These are phyloP conservation scores for Candolleomyces eurysporus DNA, from an alignment of 768 basidiomycete species.

Conservation along the genomic window DNA sequence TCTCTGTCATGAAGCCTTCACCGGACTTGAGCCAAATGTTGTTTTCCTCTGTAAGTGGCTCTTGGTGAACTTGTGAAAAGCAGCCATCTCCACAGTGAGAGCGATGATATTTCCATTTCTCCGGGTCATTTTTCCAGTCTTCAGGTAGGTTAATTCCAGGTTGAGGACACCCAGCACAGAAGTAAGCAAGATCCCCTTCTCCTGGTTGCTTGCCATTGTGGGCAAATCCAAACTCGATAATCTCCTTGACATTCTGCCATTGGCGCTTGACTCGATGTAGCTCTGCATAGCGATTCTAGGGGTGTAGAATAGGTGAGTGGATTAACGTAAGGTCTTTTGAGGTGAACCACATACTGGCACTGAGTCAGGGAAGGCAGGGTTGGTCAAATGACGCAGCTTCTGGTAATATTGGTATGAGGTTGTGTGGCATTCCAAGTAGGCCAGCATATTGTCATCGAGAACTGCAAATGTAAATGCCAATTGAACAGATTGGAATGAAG, in stretches of 20 bases:
- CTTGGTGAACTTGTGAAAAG: conserved; percentile 13
- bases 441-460: conserved; percentile 13
- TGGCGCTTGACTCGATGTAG: conserved; percentile 11
- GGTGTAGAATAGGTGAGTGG: too few relatives aligned
- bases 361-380: conserved; percentile 8
- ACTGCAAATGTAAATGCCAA: conserved; percentile 14
- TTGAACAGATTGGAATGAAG: conserved; percentile 8
- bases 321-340: too few relatives aligned
- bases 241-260: conserved; percentile 14
- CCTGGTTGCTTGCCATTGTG: not conserved
- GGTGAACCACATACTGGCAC: conserved; percentile 12
- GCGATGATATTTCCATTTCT: not conserved
- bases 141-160: conserved; percentile 11
- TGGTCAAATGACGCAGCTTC: conserved; percentile 14
- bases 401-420: too few relatives aligned
- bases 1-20: conserved; percentile 11
- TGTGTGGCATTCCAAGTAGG: conserved; percentile 18
- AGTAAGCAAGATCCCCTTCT: conserved; percentile 12
- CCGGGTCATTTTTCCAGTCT: conserved; percentile 11
- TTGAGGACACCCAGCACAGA: conserved; percentile 20
- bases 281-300: conserved; percentile 15
- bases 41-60: not conserved
- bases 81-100: conserved; percentile 11
- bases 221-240: conserved; percentile 13
- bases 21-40: conserved; percentile 13